Evolutionary conservation across 2,329 filamentous ascomycete species (phyloP).

Genomic region (Hypoxylon sp.): DNA sequence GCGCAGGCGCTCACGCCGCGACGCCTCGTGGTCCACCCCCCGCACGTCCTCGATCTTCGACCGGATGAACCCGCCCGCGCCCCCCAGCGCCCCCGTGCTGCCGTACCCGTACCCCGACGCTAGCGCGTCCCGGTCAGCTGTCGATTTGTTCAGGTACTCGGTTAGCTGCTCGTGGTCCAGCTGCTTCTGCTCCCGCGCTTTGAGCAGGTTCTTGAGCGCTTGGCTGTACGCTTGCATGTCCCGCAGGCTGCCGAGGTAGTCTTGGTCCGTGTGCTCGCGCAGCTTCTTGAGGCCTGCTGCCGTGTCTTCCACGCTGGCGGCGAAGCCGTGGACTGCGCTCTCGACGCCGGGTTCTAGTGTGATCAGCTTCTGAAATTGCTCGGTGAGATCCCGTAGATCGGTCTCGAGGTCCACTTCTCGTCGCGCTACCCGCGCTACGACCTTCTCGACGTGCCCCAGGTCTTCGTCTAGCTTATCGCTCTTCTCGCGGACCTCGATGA

Average conservation of each 20-base stretch:
- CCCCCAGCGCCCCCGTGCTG: constrained; percentile 69
- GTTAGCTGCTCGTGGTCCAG: constrained; percentile 96
- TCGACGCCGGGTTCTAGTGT: constrained; percentile 90
- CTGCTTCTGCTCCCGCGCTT: constrained; percentile 96
- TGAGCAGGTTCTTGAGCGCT: constrained; percentile 89
- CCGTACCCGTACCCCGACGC: constrained; percentile 66
- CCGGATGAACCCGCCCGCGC: constrained; percentile 88
- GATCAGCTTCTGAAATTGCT: constrained; percentile 95
- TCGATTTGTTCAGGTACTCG: constrained; percentile 94
- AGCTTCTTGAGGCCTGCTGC: constrained; percentile 83
- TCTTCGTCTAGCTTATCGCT: constrained; percentile 96
- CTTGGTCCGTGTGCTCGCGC: constrained; percentile 92
- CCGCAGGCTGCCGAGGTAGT: constrained; percentile 91
- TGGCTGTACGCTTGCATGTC: constrained; percentile 96
- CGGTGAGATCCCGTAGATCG: constrained; percentile 90
- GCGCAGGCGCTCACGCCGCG: constrained; percentile 85
- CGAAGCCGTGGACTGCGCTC: constrained; percentile 85
- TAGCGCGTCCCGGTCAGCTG: constrained; percentile 85
- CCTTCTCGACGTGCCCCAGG: constrained; percentile 92
- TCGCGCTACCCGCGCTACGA: constrained; percentile 90
- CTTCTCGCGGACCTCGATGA: constrained; percentile 93
- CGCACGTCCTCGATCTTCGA: constrained; percentile 97
- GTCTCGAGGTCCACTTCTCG: constrained; percentile 88
- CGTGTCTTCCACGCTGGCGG: constrained; percentile 86
- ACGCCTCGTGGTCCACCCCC: constrained; percentile 95